Evolutionary conservation across 140 eudicot genomes (phyloP), one percentile per base, ranked within the genome.

Genomic region (Senecio squalidus): DNA sequence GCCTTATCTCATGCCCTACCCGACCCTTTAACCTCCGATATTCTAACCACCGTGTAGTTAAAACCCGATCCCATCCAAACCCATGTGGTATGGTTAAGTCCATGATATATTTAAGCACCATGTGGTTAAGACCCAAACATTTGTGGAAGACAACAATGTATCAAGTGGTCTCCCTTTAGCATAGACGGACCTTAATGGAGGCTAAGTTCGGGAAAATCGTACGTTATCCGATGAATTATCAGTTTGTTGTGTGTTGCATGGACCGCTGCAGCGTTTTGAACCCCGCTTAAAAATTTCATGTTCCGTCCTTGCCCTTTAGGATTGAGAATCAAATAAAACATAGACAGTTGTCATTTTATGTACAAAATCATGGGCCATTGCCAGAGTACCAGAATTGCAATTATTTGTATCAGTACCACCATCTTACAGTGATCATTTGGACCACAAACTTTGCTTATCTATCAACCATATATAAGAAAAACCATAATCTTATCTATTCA

Each of bases 361-460:
- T 30, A 71, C 53, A 58, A 24, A 58, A 15, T 36, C 17, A 68
- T 58, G 68, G 74, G 30, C 60, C 74, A 58, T 31, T 43, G 67
- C 26, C 74, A 68, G 43, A 21, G 25, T 49, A 48, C 41, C 36
- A 59, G 18, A 2, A 17, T 2, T 26, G 38, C 61, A 59, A 60
- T 61, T 44, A 33, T 44, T 43, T 62, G 76, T 58, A 31, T 20
- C 66, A 63, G 66, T 44, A 54, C 3, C 49, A 34, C 18, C 65
- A 62, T 43, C 52, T 57, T 31, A 44, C 53, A 71, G 64, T 55
- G 6, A 72, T 72, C 66, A 64, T 55, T 72, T 64, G 72, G 67
- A 72, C 77, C 77, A 55, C 10, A 67, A 55, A 21, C 36, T 34
- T 41, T 61, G 64, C 56, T 70, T 72, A 33, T 56, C 61, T 55